Evolutionary conservation across 495 filamentous ascomycete genomes (phyloP), one percentile per base, ranked within the genome.

Genomic region (Entonaema liquescens): DNA sequence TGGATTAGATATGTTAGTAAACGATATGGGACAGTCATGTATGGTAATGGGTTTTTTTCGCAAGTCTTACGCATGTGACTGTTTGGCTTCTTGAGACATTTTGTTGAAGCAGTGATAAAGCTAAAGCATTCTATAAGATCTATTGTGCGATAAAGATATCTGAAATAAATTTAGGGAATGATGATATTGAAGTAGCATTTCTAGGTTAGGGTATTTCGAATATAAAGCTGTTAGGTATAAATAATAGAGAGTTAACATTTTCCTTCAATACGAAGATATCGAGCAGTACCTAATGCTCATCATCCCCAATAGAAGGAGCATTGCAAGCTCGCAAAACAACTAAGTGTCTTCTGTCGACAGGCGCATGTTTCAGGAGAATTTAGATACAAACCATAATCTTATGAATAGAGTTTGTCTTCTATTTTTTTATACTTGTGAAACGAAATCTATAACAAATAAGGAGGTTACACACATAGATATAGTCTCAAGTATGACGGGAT

Each of bases 61-160:
- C 50, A 26, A 36, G 40, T 8, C 62, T 61, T 62, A 70, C 42
- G 23, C 42, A 3, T 50, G 36, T 21, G 23, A 19, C 28, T 9
- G 35, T 33, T 65, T 38, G 42, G 9, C 4, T 44, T 65, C n/a
- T 13, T 65, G 57, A 36, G 49, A 42, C 68, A 70, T 70, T 15
- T 12, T 63, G 23, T n/a, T 29, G 23, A 15, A 29, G 17, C 29
- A 53, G 13, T 0, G 23, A n/a, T 53, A 15, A 29, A 29, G 11
- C 23, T 5, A n/a, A 15, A 29, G 7, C 42, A 47, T 47, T 47
- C 42, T 47, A 19, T 47, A 23, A 3, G 23, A 47, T 17, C 15
- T 12, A 44, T 3, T 7, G 23, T 47, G 23, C 23, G 23, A 47
- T 5, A 12, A 23, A 11, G 11, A 47, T 1, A 21, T 21, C 9